Evolutionary conservation across 306 rosid genomes (phyloP), one percentile per base, ranked within the genome.

Genomic region (Glycine latifolia): DNA sequence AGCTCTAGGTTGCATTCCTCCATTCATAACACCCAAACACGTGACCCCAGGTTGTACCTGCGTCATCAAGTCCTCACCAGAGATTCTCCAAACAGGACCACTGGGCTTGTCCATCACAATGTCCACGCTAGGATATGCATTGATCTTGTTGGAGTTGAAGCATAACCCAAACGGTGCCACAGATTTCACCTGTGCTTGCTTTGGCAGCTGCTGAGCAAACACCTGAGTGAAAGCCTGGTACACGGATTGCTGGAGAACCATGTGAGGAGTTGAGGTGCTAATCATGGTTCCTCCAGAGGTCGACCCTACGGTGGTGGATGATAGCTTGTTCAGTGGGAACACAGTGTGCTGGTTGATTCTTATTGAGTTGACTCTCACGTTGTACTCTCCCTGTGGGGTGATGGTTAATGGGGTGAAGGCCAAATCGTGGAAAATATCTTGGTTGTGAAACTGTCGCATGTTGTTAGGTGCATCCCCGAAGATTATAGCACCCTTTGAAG

Each of bases 161-260:
- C 97, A 93, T 3, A 70, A 0, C 8, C 84, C 91, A 54, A 91
- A 91, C 0, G 94, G 92, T 7, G 56, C 86, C 56, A 86, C 87
- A 0, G 93, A 48, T 2, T 72, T 68, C 60, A 90, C 87, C 2
- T 46, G 83, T 0, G 83, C 79, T 1, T 81, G 58, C 33, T 53
- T 77, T 0, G 82, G 67, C 3, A 84, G 10, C 37, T 91, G 81
- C 0, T 33, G 59, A 0, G 76, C 63, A 50, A 80, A 84, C 5
- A 73, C 59, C 4, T 84, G 84, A 26, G 60, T 15, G 0, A 93
- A 41, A 1, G 88, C 78, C 31, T 39, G 10, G 44, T 35, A 91
- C 1, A 89, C 13, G 0, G 87, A 76, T 39, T 77, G 87, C 8
- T 87, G 85, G 4, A 91, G 85, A 7, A 73, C 4, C 3, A 89